Conservation (phyloP, 2,329 filamentous ascomycete genomes). For the Sclerotinia sclerotiorum region DNA sequence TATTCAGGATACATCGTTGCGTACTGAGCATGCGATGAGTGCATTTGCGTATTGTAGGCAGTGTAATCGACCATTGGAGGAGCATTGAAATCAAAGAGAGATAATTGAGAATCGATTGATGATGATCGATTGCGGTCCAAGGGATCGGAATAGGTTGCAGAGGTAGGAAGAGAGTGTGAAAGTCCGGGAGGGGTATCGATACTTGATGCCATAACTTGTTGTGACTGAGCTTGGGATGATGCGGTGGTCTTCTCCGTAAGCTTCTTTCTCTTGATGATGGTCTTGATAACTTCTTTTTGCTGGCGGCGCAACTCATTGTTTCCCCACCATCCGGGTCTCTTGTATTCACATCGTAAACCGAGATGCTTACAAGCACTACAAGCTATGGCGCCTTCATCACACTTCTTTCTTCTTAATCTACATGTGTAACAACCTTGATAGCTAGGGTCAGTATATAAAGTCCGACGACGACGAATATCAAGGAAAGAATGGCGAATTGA, state of each 20-base stretch:
- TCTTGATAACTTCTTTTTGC: conserved; percentile 95
- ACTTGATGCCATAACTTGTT: conserved; percentile 49
- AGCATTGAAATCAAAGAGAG: conserved; percentile 70
- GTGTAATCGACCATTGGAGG: conserved; percentile 55
- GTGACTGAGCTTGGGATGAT: conserved; percentile 50
- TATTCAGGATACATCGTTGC: conserved; percentile 53
- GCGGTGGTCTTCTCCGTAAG: conserved; percentile 76
- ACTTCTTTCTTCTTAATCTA: conserved; percentile 67
- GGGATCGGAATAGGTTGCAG: conserved; percentile 75
- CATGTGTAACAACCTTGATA: conserved; percentile 64
- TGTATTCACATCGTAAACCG: conserved; percentile 89
- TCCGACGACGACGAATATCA: conserved; percentile 41
- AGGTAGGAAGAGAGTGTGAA: conserved; percentile 78
- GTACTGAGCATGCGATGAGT: conserved; percentile 49
- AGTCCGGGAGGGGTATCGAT: conserved; percentile 71
- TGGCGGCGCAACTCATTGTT: conserved; percentile 81
- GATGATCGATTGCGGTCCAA: conserved; percentile 71
- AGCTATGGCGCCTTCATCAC: conserved; percentile 62
- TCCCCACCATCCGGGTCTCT: conserved; percentile 95
- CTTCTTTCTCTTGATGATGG: conserved; percentile 96
- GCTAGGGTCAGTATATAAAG: conserved; percentile 50
- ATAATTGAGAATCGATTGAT: conserved; percentile 79
- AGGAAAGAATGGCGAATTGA: conserved; percentile 45
- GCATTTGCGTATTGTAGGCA: conserved; percentile 63
- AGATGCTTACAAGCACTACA: conserved; percentile 68